Evolutionary conservation across 441 rosid genomes (phyloP).

Genomic region (Cnidoscolus chayamansa): DNA sequence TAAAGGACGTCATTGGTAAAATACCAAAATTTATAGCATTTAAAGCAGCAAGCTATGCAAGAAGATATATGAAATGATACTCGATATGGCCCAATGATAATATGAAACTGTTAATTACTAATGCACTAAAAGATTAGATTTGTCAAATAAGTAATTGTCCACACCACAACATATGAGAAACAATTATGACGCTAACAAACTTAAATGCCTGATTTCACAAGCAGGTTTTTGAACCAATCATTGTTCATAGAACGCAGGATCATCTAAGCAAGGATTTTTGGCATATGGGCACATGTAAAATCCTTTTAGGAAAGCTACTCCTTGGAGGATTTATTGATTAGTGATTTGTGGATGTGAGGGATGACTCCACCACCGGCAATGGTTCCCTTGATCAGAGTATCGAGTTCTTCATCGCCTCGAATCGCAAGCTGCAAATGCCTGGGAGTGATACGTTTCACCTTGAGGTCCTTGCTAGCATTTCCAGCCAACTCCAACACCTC

Average conservation of each 20-base stretch:
- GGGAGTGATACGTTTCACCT: conserved; percentile 26
- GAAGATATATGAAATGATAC: neutral
- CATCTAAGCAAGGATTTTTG: too few relatives aligned
- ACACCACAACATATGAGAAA: neutral
- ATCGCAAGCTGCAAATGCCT: conserved; percentile 26
- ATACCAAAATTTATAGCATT: too few relatives aligned
- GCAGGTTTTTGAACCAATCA: neutral
- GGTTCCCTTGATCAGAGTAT: neutral
- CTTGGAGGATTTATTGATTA: conserved; percentile 23
- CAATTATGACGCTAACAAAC: neutral
- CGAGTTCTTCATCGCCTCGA: conserved; percentile 27
- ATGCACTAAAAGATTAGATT: neutral
- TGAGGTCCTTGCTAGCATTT: conserved; percentile 3
- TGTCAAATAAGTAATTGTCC: neutral
- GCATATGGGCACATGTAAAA: neutral
- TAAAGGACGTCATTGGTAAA: too few relatives aligned
- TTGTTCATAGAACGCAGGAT: neutral
- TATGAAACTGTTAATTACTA: neutral
- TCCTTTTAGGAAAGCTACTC: neutral
- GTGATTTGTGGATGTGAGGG: conserved; percentile 26
- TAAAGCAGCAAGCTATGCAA: too few relatives aligned
- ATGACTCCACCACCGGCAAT: conserved; percentile 26
- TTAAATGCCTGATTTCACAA: neutral
- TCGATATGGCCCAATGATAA: neutral
- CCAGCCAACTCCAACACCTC: too few relatives aligned